Conservation (phyloP, 352 stramenopile species). For the Pythium diclinum region DNA sequence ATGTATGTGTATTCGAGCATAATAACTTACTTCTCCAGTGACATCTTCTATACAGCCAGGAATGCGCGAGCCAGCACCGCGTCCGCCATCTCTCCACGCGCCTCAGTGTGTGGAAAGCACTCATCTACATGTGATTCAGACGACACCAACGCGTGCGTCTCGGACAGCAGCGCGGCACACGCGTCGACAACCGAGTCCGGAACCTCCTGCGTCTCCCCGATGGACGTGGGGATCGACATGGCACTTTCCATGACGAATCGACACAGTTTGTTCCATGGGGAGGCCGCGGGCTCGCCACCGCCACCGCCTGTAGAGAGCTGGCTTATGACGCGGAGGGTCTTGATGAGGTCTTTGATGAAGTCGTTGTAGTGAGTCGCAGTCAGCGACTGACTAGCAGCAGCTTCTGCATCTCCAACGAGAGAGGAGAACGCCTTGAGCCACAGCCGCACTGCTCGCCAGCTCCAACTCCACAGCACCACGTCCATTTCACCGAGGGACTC, state of each 20-base stretch:
- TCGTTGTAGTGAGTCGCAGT: not conserved
- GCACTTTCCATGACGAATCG: not conserved
- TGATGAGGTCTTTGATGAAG: not conserved
- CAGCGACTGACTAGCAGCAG: not conserved
- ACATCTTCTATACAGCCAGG: not conserved
- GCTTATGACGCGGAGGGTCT: not conserved
- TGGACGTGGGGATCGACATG: not conserved
- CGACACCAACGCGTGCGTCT: not conserved
- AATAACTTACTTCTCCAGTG: too few species aligned
- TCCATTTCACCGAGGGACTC: not conserved
- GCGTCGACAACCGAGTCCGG: not conserved
- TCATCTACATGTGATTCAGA: not conserved
- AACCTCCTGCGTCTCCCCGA: not conserved
- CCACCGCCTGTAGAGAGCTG: not conserved
- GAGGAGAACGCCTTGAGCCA: constrained; percentile 2
- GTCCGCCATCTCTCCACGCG: not conserved
- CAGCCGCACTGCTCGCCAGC: constrained; percentile 2
- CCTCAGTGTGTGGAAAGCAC: not conserved
- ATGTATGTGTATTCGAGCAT: too few species aligned
- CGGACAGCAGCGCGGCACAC: not conserved
- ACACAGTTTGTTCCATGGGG: not conserved
- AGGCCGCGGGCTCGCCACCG: not conserved
- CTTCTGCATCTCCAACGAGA: not conserved
- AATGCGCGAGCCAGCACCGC: not conserved
- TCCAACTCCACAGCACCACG: constrained; percentile 3